Base-by-base conservation (phyloP, 2,329 filamentous ascomycete genomes). In the Leptographium procerum region DNA sequence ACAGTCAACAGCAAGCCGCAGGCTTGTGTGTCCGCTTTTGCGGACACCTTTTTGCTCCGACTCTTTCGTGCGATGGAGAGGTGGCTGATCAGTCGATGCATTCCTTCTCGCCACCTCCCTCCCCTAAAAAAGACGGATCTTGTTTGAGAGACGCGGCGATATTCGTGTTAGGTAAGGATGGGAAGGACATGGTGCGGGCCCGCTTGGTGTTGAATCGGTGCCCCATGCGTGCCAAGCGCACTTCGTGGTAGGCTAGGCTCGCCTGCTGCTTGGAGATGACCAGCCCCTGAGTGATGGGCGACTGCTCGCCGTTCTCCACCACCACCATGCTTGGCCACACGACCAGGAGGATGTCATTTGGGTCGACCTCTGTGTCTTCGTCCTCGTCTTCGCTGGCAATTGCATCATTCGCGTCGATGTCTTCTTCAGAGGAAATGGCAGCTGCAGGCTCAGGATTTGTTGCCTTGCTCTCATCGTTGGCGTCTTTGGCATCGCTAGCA, bases 251-350 rank as follows among this genome's bases (percentile, higher is more conserved):
- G 16, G 62, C 62, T 1, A 52, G 33, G 26, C 34, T 40, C 24
- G 69, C 68, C 64, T 71, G 69, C 40, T 67, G 66, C 62, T 70
- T 71, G 61, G 68, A 67, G 34, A 71, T 68, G 7, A 70, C 69
- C 2, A 71, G 62, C 0, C 69, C 68, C 57, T 70, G 69, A 1
- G 69, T 71, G 61, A 70, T 69, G 52, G 67, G 66, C 62, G 68
- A 64, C 52, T 68, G 66, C 54, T 69, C 68, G 54, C 69, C 69
- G 54, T 63, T 62, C 64, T 71, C 69, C 47, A 70, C 63, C 16
- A 65, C 65, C 48, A 67, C 69, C 67, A 70, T 70, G 61, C 64
- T 67, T 9, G 69, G 69, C 69, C 69, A 71, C 26, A 70, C 67
- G 5, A 71, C 69, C 1, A 71, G 63, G 45, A 70, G 54, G 52